These are phyloP conservation scores for Penicillium parvum DNA, from an alignment of 495 filamentous ascomycete species.

Conservation along the genomic window DNA sequence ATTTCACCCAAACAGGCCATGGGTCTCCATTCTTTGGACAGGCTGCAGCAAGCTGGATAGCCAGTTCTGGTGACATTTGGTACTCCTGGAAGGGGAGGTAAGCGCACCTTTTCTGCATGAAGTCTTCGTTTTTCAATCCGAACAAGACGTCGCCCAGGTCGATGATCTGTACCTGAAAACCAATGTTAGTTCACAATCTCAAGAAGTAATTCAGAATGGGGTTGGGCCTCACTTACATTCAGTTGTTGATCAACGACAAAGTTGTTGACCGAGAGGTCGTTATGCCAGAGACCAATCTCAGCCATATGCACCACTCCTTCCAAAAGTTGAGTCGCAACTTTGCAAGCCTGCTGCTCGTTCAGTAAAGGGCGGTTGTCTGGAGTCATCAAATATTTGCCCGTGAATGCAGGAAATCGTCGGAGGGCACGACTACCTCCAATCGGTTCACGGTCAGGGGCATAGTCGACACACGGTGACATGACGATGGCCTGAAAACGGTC, in stretches of 20 bases:
- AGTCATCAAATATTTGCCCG: conserved; percentile 11
- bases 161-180: conserved; percentile 15
- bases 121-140: conserved; percentile 10
- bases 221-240: conserved; percentile 14
- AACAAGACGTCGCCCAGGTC: conserved; percentile 18
- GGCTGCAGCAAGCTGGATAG: conserved; percentile 1
- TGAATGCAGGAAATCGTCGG: conserved; percentile 12
- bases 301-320: conserved; percentile 19
- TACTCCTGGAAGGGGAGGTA: conserved; percentile 21
- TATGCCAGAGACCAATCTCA: conserved; percentile 23
- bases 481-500: conserved; percentile 18
- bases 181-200: too few relatives aligned
- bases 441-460: conserved; percentile 4
- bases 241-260: conserved; percentile 21
- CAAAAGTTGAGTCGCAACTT: conserved; percentile 24
- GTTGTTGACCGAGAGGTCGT: conserved; percentile 23
- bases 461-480: conserved; percentile 21
- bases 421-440: neutral
- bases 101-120: neutral
- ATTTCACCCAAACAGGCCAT: neutral
- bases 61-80: conserved; percentile 20
- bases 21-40: neutral
- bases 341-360: conserved; percentile 19
- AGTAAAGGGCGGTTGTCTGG: conserved; percentile 10
- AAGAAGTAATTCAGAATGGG: too few relatives aligned